Base-by-base conservation (phyloP, 208 protist species). In the Wallacemonas sp. region DNA sequence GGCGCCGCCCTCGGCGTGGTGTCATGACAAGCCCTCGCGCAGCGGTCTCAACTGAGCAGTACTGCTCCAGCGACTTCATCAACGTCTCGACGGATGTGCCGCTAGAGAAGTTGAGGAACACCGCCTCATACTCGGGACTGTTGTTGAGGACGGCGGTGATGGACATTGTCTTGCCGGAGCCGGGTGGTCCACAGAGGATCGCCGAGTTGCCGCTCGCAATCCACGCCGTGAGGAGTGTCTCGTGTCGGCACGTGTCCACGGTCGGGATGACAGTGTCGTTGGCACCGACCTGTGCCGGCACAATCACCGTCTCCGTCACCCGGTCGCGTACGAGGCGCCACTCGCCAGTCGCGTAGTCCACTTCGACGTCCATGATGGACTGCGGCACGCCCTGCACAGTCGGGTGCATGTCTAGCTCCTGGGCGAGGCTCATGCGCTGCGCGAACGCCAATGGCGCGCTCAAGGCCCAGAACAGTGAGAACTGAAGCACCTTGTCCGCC, bases 111-210 rank as follows among this genome's bases (percentile, higher is more conserved):
- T 99, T 99, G 36, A 99, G 73, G 44, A 93, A 97, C 0, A 98
- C 93, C 0, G 97, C 83, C 44, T 99, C 97, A 65, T 96, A 90
- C 61, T 99, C 94, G 6, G 95, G 76, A 15, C 96, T 81, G 12
- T 73, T 73, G 39, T 82, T 79, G 26, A 99, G 88, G 2, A 98
- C 89, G 15, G 90, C 76, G 9, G 89, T 92, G 21, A 99, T 89
- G 6, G 97, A 98, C 97, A 99, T 99, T 3, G 98, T 99, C 75
- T 99, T 99, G 48, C 98, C 98, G 22, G 97, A 98, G 12, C 98
- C 98, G 26, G 98, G 97, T 24, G 98, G 98, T 17, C 98, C 98
- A 73, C 98, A 99, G 3, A 99, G 86, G 38, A 99, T 85, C 6
- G 98, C 71, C 21, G 97, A 95, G 50, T 84, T 76, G 53, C 97